These are phyloP conservation scores for Sanghuangporus weigelae DNA, from an alignment of 1,284 basidiomycete species.

Conservation along the genomic window DNA sequence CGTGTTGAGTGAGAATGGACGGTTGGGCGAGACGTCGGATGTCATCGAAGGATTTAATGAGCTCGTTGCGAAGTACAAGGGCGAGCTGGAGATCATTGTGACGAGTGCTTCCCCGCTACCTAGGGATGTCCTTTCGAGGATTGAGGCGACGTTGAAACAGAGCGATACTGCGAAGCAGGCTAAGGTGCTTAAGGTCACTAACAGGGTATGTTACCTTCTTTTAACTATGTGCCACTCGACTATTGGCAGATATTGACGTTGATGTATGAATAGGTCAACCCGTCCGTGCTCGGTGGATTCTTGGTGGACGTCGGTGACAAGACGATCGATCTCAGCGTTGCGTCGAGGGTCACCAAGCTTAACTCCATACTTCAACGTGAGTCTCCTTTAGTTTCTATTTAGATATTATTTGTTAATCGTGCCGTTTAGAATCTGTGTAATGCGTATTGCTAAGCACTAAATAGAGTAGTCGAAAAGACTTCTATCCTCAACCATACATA, in stretches of 20 bases:
- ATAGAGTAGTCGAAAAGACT: background rate
- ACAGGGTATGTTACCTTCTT: conserved; percentile 59
- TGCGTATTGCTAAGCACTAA: background rate
- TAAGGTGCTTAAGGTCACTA: conserved; percentile 81
- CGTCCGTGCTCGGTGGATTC: conserved; percentile 81
- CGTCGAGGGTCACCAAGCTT: conserved; percentile 90
- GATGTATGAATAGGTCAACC: conserved; percentile 63
- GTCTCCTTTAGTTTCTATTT: conserved; percentile 22
- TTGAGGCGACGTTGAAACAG: conserved; percentile 83
- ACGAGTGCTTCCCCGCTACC: conserved; percentile 82
- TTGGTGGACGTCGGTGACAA: conserved; percentile 98
- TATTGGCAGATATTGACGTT: conserved; percentile 11
- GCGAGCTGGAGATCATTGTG: conserved; percentile 90
- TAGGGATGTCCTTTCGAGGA: conserved; percentile 64
- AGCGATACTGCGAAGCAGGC: conserved; percentile 79
- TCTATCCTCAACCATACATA: background rate
- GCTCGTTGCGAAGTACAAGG: conserved; percentile 86
- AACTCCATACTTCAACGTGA: conserved; percentile 83
- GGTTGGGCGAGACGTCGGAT: conserved; percentile 77
- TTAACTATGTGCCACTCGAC: conserved; percentile 6
- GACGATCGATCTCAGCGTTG: conserved; percentile 93
- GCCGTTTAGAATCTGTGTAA: conserved; percentile 17
- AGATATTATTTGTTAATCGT: background rate
- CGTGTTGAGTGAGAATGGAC: conserved; percentile 92
- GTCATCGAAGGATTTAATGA: conserved; percentile 92